phyloP scores from a whole-genome alignment of 345 rosid genomes.

The Salix dunnii region DNA sequence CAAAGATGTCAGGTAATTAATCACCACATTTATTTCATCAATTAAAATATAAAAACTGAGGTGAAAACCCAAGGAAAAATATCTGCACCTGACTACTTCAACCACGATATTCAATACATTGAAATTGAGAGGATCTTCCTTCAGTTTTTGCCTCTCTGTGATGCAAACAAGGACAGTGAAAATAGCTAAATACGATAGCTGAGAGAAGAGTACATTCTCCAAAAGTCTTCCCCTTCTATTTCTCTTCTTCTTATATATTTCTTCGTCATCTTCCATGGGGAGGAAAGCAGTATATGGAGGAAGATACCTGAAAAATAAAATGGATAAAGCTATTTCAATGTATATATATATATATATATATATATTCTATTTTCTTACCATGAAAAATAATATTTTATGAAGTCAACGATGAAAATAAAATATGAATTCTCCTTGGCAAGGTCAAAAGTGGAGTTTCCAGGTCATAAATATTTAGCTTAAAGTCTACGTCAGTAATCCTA shows the following conservation, averaged over 20 bases:
- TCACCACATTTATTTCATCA: background rate
- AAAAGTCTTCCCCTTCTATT: background rate
- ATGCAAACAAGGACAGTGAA: constrained; percentile 6
- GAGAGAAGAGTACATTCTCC: constrained; percentile 3
- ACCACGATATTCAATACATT: background rate
- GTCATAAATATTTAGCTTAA: too few relatives aligned
- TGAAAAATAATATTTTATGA: background rate
- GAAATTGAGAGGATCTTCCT: constrained; percentile 17
- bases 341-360: background rate
- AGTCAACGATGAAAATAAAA: background rate
- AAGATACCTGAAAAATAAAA: constrained; percentile 44
- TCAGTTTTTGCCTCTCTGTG: constrained; percentile 6
- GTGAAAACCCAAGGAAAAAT: background rate
- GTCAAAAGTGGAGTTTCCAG: too few relatives aligned
- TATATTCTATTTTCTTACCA: background rate
- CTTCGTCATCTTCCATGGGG: background rate
- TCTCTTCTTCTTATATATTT: background rate
- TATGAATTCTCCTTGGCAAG: background rate
- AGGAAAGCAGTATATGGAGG: constrained; percentile 50
- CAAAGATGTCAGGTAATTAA: background rate
- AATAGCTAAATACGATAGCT: background rate
- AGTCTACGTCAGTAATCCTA: background rate
- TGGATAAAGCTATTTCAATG: background rate
- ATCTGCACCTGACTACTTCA: constrained; percentile 5
- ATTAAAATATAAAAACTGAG: background rate